Evolutionary conservation across 768 basidiomycete genomes (phyloP), one percentile per base, ranked within the genome.

Genomic region (Suillus paluster): DNA sequence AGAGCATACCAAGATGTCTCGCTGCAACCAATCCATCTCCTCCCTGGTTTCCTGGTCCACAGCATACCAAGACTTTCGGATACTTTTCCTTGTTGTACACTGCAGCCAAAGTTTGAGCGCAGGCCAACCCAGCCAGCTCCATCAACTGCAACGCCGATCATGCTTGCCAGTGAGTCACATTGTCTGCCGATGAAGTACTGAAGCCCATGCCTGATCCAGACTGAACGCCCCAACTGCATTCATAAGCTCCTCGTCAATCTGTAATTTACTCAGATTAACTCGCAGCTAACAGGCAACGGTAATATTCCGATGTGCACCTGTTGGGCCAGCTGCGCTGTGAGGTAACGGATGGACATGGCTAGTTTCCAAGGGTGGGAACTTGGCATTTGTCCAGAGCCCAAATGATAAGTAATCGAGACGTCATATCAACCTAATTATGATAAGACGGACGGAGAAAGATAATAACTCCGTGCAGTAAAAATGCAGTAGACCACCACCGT

Each of bases 221-320:
- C 94, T 96, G 81, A 97, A 99, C 5, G 95, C 95, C 1, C 95
- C 95, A n/a, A 81, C 78, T 3, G 83, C 63, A 65, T 83, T 87
- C 97, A 99, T 98, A 53, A 99, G 86, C 71, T 97, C 93, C 69
- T 93, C 90, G 69, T 99, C 97, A 57, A 99, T 96, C 92, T 95
- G 67, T 19, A 44, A 38, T n/a, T 12, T 21, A 50, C 25, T 52
- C 34, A 49, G 14, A 14, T 45, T 8, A 58, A 19, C 17, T n/a
- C 39, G n/a, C 15, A 27, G 15, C 11, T 34, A 49, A 36, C 27
- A 30, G 34, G 34, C 14, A 11, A 54, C n/a, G 44, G 53, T 12
- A 3, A 25, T 27, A 27, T 25, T 50, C 17, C n/a, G n/a, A n/a
- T 14, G 12, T 39, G 60, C 75, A 88, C 92, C 79, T 92, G 90